These are phyloP conservation scores for Rhizopus microsporus DNA, from an alignment of 371 early-diverging fungal genomes.

Conservation along the genomic window DNA sequence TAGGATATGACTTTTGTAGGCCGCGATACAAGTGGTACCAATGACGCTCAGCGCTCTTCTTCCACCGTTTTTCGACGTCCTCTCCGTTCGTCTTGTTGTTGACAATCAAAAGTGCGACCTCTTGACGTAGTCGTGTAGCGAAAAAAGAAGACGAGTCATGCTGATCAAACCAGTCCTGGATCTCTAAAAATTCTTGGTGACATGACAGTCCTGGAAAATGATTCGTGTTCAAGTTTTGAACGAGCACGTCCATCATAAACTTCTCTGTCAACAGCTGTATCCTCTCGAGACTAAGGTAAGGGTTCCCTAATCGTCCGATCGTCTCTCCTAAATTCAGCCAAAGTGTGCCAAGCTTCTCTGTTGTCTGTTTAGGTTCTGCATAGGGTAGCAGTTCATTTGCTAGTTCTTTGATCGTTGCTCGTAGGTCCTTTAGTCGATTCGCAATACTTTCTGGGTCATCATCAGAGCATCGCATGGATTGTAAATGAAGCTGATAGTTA, in stretches of 20 bases:
- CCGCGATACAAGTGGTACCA: slow-evolving; percentile 46
- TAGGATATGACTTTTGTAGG: slow-evolving; percentile 42
- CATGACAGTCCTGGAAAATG: slow-evolving; percentile 31
- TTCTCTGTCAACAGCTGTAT: slow-evolving; percentile 48
- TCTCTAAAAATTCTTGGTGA: slow-evolving; percentile 16
- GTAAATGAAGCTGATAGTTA: slow-evolving; percentile 37
- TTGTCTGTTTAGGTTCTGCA: slow-evolving; percentile 26
- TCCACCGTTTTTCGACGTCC: slow-evolving; percentile 15
- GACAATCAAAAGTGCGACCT: slow-evolving; percentile 29
- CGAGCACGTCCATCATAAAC: slow-evolving; percentile 53
- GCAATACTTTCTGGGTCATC: slow-evolving; percentile 35
- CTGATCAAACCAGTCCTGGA: slow-evolving; percentile 29
- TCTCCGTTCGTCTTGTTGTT: background rate
- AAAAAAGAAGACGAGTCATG: slow-evolving; percentile 16
- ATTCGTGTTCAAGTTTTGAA: slow-evolving; percentile 42
- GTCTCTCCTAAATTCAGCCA: slow-evolving; percentile 43
- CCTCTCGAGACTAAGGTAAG: slow-evolving; percentile 18
- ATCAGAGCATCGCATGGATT: slow-evolving; percentile 37
- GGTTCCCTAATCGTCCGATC: slow-evolving; percentile 35
- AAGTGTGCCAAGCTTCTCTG: slow-evolving; percentile 31
- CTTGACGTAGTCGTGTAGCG: slow-evolving; percentile 42
- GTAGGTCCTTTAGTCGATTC: slow-evolving; percentile 19
- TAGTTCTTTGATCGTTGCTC: slow-evolving; percentile 26
- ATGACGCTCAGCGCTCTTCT: slow-evolving; percentile 20
- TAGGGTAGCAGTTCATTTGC: slow-evolving; percentile 28